These are phyloP conservation scores for Pyronema omphalodes DNA, from an alignment of 495 filamentous ascomycete species.

Conservation along the genomic window DNA sequence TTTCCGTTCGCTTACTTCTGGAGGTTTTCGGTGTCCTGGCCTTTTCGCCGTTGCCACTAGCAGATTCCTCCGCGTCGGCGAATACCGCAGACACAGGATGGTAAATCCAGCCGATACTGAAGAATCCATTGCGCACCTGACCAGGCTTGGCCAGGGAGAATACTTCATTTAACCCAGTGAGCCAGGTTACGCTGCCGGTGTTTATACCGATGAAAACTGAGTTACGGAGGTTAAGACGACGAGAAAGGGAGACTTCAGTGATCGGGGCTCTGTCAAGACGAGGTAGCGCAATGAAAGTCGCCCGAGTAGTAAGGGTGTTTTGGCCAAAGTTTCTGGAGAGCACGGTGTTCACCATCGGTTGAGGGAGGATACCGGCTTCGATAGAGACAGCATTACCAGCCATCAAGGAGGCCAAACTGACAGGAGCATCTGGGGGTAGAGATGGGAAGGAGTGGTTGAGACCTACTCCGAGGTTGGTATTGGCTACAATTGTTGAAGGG, in stretches of 20 bases:
- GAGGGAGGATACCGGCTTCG: slow-evolving; percentile 10
- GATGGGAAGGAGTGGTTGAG: slow-evolving; percentile 12
- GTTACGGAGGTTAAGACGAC: not conserved
- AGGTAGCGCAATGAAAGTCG: not conserved
- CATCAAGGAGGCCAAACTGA: slow-evolving; percentile 9
- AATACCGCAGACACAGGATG: not conserved
- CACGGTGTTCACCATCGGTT: slow-evolving; percentile 6
- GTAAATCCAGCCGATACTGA: not conserved
- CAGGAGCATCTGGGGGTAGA: slow-evolving; percentile 10
- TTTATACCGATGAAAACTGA: not conserved
- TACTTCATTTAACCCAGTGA: not conserved
- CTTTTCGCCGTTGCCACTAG: too few relatives aligned
- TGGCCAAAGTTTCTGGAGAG: slow-evolving; percentile 10
- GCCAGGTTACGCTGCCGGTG: not conserved
- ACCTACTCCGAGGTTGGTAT: not conserved
- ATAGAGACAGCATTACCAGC: slow-evolving; percentile 10
- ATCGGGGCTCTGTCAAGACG: slow-evolving; percentile 3
- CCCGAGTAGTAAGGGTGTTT: not conserved
- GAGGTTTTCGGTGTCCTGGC: not conserved
- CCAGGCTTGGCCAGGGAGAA: not conserved
- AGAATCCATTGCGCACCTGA: not conserved
- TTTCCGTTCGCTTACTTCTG: slow-evolving; percentile 11
- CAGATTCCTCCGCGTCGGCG: slow-evolving; percentile 3
- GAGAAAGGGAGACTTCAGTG: slow-evolving; percentile 4
- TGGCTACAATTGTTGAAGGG: not conserved